These are phyloP conservation scores for Plectranthus barbatus DNA, from an alignment of 257 asterid species.

Conservation along the genomic window DNA sequence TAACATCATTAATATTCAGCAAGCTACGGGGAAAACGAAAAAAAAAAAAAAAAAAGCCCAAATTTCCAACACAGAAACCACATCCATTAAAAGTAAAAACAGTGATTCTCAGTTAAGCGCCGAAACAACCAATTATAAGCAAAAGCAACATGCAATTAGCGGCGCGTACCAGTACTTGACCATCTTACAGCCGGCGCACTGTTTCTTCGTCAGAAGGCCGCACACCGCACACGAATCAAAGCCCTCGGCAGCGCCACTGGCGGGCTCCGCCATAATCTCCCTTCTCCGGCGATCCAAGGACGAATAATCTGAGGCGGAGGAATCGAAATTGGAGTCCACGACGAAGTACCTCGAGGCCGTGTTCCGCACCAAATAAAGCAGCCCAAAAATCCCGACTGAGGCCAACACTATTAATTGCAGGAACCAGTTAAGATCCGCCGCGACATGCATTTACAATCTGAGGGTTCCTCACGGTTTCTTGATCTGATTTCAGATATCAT, in stretches of 20 bases:
- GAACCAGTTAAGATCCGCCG: constrained; percentile 79
- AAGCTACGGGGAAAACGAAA: background rate
- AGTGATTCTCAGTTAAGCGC: background rate
- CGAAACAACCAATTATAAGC: background rate
- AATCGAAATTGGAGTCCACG: constrained; percentile 58
- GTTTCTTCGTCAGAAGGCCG: constrained; percentile 35
- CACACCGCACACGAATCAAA: constrained; percentile 66
- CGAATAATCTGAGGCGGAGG: constrained; percentile 39
- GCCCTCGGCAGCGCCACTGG: constrained; percentile 26
- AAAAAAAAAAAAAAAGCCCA: background rate
- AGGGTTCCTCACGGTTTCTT: background rate
- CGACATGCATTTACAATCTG: constrained; percentile 62
- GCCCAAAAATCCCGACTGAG: constrained; percentile 33
- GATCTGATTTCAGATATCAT: constrained; percentile 18
- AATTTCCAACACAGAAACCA: background rate
- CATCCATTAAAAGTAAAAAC: background rate
- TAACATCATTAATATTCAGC: background rate
- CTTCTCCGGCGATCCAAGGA: constrained; percentile 13
- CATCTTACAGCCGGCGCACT: constrained; percentile 73
- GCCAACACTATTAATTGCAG: constrained; percentile 47
- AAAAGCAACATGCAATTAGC: background rate
- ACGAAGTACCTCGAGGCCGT: constrained; percentile 72
- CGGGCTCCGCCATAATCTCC: constrained; percentile 29
- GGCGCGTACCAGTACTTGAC: constrained; percentile 63
- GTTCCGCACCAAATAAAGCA: constrained; percentile 53